Evolutionary conservation across 768 basidiomycete genomes (phyloP), one percentile per base, ranked within the genome.

Genomic region (Leccinum broughii): DNA sequence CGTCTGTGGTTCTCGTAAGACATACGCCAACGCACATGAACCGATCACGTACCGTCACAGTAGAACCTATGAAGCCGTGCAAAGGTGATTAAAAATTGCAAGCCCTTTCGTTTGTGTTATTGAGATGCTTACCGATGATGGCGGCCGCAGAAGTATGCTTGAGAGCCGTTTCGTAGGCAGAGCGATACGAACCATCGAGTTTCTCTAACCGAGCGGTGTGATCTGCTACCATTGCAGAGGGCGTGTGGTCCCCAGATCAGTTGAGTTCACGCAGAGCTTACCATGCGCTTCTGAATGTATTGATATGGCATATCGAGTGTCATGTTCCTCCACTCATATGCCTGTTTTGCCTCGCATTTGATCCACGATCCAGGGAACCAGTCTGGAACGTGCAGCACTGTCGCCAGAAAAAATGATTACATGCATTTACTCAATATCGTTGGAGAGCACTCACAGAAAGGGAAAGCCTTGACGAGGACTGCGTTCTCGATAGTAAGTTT

Each of bases 351-450:
- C 22, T 34, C 24, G 15, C 28, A 50, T 8, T 62, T 64, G 51
- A 62, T 15, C 24, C 41, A 53, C 4, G 57, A 56, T 11, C 64
- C 64, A n/a, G 58, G 63, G 7, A 59, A 53, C 61, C 63, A 64
- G 22, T 60, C 53, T 13, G 63, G 63, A 13, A 62, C 15, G 20
- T 58, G 39, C 2, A 64, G 48, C 15, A 64, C 63, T 64, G 20
- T 6, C 11, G 3, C 22, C 46, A 48, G 22, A 48, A 48, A 48
- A 0, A 5, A 13, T 48, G 11, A 41, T 24, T 24, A 48, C 3
- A 11, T 48, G 11, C 20, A 48, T 48, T 0, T 6, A 22, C 22
- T 48, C 22, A 8, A 44, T 13, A 41, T 41, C 8, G 8, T n/a
- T 7, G 39, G 14, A 48, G 10, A 48, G 20, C 20, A 48, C 46